Evolutionary conservation across 1,139 yeast genomes (phyloP).

Genomic region (Meyerozyma smithsonii): DNA sequence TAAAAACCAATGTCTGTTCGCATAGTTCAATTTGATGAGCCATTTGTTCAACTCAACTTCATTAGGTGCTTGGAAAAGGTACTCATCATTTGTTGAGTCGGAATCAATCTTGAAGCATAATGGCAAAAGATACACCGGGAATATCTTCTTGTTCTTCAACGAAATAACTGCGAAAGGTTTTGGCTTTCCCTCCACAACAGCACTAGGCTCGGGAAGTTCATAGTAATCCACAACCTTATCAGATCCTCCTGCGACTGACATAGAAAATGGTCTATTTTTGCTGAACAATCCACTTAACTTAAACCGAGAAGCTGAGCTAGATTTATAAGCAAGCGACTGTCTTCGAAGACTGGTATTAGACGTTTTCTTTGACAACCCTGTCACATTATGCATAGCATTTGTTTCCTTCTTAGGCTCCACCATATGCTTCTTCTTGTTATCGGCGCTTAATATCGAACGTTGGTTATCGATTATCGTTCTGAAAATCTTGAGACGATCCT

Average conservation of each 20-base stretch:
- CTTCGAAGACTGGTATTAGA: conserved; percentile 33
- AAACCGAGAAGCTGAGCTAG: conserved; percentile 33
- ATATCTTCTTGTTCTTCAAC: conserved; percentile 46
- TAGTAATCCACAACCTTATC: conserved; percentile 49
- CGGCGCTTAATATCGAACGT: conserved; percentile 27
- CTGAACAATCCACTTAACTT: conserved; percentile 41
- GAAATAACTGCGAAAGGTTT: conserved; percentile 59
- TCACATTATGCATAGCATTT: background rate
- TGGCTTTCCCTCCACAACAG: conserved; percentile 37
- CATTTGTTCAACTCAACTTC: conserved; percentile 73
- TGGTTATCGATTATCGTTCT: conserved; percentile 31
- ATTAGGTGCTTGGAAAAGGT: conserved; percentile 62
- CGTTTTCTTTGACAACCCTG: conserved; percentile 22
- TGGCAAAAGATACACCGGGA: conserved; percentile 52
- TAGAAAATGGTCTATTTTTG: conserved; percentile 35
- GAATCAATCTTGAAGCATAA: conserved; percentile 59
- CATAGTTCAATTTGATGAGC: conserved; percentile 50
- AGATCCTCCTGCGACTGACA: conserved; percentile 25
- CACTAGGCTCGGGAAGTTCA: conserved; percentile 57
- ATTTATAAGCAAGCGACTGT: conserved; percentile 40
- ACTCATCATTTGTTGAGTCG: conserved; percentile 50
- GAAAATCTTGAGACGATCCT: conserved; percentile 27
- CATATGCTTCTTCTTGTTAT: conserved; percentile 30
- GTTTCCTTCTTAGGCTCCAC: conserved; percentile 14
- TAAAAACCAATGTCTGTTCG: conserved; percentile 54